Percentiles rank a stretch among this genome's conserved stretches.
Conservation (phyloP, 1,139 yeast genomes). For the Saccharomyces hybrid region DNA sequence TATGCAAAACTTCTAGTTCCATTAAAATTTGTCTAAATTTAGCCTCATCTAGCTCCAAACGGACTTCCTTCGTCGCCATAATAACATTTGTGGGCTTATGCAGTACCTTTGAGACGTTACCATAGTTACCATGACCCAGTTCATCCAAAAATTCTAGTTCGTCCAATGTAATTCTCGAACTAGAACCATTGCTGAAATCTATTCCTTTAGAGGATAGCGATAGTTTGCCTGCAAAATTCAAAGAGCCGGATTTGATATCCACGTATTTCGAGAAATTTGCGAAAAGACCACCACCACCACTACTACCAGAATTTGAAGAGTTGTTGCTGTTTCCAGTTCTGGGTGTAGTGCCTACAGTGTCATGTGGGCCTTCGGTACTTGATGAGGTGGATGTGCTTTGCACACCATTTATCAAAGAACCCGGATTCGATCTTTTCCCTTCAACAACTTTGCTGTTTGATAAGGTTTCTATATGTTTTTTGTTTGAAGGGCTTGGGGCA, state of each 20-base stretch:
- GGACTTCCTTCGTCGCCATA: slow-evolving; percentile 97
- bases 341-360: slow-evolving; percentile 27
- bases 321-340: slow-evolving; percentile 9
- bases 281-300: slow-evolving; percentile 40
- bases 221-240: slow-evolving; percentile 90
- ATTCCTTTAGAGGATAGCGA: slow-evolving; percentile 88
- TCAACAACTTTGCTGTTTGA: slow-evolving; percentile 4
- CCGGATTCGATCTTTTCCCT: slow-evolving; percentile 28
- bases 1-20: slow-evolving; percentile 91
- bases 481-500: slow-evolving; percentile 27
- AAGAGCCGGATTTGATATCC: slow-evolving; percentile 84
- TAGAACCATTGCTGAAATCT: slow-evolving; percentile 81
- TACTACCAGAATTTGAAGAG: slow-evolving; percentile 18
- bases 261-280: slow-evolving; percentile 80
- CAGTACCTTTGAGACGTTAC: slow-evolving; percentile 84
- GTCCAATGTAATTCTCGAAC: slow-evolving; percentile 78
- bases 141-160: slow-evolving; percentile 81
- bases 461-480: slow-evolving; percentile 11
- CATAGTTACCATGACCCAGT: slow-evolving; percentile 91
- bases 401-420: slow-evolving; percentile 28
- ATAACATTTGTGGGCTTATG: slow-evolving; percentile 90
- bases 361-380: slow-evolving; percentile 21
- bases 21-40: slow-evolving; percentile 88
- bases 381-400: slow-evolving; percentile 31
- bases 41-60: slow-evolving; percentile 83